These are phyloP conservation scores for Teratosphaeria pseudoeucalypti DNA, from an alignment of 2,329 filamentous ascomycete species.

Conservation along the genomic window DNA sequence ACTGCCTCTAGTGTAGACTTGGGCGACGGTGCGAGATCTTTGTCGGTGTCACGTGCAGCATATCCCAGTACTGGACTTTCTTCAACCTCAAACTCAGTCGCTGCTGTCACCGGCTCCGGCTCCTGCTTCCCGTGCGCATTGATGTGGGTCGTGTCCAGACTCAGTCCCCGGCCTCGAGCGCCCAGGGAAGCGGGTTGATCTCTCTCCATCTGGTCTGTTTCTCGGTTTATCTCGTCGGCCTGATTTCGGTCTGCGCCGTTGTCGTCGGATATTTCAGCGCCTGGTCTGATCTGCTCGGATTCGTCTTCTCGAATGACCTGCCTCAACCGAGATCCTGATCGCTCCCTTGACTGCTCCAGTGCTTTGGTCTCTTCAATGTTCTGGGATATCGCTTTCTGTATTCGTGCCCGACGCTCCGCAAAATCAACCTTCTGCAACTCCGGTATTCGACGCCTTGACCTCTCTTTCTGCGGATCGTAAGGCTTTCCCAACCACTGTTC, in stretches of 20 bases:
- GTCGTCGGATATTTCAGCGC: neutral
- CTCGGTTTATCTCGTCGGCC: conserved; percentile 5
- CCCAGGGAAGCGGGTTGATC: neutral
- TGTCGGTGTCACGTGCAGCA: conserved; percentile 38
- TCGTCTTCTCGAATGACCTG: neutral
- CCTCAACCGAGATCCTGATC: neutral
- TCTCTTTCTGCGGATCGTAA: conserved; percentile 59
- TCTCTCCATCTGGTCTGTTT: conserved; percentile 4
- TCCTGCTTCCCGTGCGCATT: conserved; percentile 12
- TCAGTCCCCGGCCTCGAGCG: conserved; percentile 10
- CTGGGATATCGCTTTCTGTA: conserved; percentile 75
- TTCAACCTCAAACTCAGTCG: conserved; percentile 34
- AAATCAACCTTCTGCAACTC: conserved; percentile 72
- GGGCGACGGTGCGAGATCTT: conserved; percentile 1
- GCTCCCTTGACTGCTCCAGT: neutral
- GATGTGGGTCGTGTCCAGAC: conserved; percentile 16
- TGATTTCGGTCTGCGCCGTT: conserved; percentile 7
- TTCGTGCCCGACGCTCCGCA: conserved; percentile 67
- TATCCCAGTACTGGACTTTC: conserved; percentile 56
- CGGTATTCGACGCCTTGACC: conserved; percentile 37
- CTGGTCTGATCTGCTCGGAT: neutral
- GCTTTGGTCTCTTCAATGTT: conserved; percentile 57
- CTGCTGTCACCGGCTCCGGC: conserved; percentile 26
- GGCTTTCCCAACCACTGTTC: conserved; percentile 60
- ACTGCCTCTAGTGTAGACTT: conserved; percentile 5